These are phyloP conservation scores for Yamadazyma trypodendri DNA, from an alignment of 1,139 yeast species.

Conservation along the genomic window DNA sequence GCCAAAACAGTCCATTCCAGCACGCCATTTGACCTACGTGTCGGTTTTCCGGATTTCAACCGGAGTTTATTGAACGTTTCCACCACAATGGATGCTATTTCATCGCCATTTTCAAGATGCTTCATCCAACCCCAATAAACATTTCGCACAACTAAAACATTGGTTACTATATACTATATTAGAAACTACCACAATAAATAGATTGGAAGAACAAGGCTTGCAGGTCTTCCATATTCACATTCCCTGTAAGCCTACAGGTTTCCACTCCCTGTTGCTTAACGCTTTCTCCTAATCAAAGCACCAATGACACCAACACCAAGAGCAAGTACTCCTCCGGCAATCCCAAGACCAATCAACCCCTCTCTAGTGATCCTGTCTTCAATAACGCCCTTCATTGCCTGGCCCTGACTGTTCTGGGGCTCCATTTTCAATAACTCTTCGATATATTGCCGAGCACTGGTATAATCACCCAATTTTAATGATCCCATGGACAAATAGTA, in stretches of 20 bases:
- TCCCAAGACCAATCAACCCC: constrained; percentile 83
- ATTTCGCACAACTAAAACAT: constrained; percentile 1
- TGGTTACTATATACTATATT: background rate
- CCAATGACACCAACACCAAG: constrained; percentile 72
- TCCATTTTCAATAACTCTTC: constrained; percentile 75
- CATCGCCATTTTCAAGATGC: constrained; percentile 6
- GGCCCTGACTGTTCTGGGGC: constrained; percentile 81
- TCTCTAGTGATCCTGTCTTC: constrained; percentile 85
- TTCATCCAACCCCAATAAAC: background rate
- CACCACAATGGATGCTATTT: constrained; percentile 12
- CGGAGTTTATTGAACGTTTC: constrained; percentile 8
- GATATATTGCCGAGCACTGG: constrained; percentile 81
- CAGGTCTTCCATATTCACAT: too few relatives aligned
- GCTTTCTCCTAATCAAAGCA: constrained; percentile 46
- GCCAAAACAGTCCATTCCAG: constrained; percentile 86
- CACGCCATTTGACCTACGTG: constrained; percentile 13
- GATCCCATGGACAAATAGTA: constrained; percentile 89
- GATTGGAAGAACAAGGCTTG: background rate
- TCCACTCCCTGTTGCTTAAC: too few relatives aligned
- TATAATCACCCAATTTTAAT: constrained; percentile 82
- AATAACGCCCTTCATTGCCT: constrained; percentile 66
- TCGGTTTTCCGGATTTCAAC: constrained; percentile 14
- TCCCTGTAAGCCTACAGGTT: too few relatives aligned
- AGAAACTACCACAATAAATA: background rate
- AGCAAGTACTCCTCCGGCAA: constrained; percentile 83